Conservation (phyloP, 345 rosid genomes). For the Leavenworthia alabamica region DNA sequence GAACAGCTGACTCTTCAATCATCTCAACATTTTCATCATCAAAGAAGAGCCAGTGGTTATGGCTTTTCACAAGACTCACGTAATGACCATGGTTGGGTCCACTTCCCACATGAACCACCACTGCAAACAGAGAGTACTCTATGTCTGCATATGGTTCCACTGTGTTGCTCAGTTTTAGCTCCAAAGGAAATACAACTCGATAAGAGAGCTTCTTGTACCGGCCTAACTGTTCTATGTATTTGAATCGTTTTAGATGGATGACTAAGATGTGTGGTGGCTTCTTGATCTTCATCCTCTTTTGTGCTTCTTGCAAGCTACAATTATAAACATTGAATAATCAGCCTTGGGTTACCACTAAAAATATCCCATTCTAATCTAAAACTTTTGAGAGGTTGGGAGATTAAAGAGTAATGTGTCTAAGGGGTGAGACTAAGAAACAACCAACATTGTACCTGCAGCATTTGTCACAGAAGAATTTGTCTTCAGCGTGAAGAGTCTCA, state of each 20-base stretch:
- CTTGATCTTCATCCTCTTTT: conserved; percentile 96
- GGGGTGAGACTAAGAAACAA: too few species aligned
- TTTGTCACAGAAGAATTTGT: conserved; percentile 93
- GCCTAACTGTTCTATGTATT: conserved; percentile 83
- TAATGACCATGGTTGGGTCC: conserved; percentile 96
- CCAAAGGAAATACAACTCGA: conserved; percentile 78
- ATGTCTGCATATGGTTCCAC: conserved; percentile 59
- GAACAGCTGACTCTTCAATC: conserved; percentile 84
- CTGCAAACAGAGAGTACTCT: conserved; percentile 85
- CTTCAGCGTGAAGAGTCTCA: conserved; percentile 87
- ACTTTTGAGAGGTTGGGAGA: neutral
- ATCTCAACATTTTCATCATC: conserved; percentile 91
- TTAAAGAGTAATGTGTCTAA: too few species aligned
- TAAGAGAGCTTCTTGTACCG: conserved; percentile 89
- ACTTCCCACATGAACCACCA: conserved; percentile 90
- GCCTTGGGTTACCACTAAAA: neutral
- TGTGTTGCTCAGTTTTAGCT: conserved; percentile 83
- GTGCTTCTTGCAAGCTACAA: conserved; percentile 93
- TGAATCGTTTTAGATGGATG: conserved; percentile 82
- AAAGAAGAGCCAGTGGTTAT: conserved; percentile 85
- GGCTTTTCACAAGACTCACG: conserved; percentile 88
- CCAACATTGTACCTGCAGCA: conserved; percentile 92
- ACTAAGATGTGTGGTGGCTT: conserved; percentile 84
- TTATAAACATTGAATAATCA: neutral
- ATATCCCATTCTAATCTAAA: too few species aligned